Conservation (phyloP, 805 yeast species). For the Saccharomycopsis fermentans region DNA sequence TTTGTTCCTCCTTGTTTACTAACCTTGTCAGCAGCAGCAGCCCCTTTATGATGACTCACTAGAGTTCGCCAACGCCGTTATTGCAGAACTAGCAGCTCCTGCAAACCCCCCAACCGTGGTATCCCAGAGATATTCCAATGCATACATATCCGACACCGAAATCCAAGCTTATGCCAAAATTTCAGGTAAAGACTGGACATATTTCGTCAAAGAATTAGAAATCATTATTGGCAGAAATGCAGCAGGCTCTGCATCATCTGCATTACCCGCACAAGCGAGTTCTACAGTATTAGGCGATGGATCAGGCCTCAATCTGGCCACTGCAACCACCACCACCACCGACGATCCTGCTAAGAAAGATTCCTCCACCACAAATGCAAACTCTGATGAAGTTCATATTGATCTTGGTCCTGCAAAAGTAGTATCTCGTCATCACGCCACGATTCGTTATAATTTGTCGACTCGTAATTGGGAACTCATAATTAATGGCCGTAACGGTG, state of each 20-base stretch:
- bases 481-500: conserved; percentile 86
- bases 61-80: conserved; percentile 65
- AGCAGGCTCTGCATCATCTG: conserved; percentile 19
- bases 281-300: background rate
- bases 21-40: conserved; percentile 1
- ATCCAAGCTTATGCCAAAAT: conserved; percentile 98
- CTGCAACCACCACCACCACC: too few relatives aligned
- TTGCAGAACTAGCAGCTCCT: conserved; percentile 59
- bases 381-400: conserved; percentile 33
- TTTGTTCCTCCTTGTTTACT: background rate
- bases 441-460: conserved; percentile 65
- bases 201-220: conserved; percentile 68
- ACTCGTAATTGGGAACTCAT: conserved; percentile 78
- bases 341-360: conserved; percentile 19
- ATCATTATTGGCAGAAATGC: conserved; percentile 86
- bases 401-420: conserved; percentile 96
- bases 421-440: conserved; percentile 87
- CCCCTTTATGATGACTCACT: conserved; percentile 41
- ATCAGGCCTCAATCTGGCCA: background rate
- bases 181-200: conserved; percentile 91
- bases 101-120: conserved; percentile 62
- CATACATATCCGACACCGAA: conserved; percentile 50
- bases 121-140: conserved; percentile 62
- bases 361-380: background rate
- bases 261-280: background rate